A percentile compares a stretch with the other conserved stretches of the same genome.
These are phyloP conservation scores for Talaromyces stipitatus DNA, from an alignment of 495 filamentous ascomycete species.

Conservation along the genomic window DNA sequence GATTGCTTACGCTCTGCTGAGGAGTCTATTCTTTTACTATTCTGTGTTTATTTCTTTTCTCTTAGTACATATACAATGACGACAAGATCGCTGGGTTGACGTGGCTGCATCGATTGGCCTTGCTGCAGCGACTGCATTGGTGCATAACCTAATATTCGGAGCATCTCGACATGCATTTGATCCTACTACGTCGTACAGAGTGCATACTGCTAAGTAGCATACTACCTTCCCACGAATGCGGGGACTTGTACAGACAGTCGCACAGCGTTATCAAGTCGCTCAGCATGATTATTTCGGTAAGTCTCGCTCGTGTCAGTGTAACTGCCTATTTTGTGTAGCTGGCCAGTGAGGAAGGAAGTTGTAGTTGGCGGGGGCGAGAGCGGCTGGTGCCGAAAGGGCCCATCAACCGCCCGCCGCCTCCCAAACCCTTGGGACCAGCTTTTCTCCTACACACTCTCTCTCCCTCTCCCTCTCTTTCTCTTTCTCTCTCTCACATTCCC, in stretches of 20 bases:
- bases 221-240: no score
- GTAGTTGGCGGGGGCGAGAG: background rate
- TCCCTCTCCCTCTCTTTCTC: background rate
- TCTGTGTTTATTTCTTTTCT: no score
- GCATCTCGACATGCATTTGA: background rate
- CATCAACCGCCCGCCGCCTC: constrained; percentile 3
- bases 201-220: background rate
- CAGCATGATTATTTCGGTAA: no score
- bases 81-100: background rate
- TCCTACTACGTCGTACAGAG: background rate
- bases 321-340: no score
- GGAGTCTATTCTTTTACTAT: no score
- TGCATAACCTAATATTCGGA: background rate
- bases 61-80: no score
- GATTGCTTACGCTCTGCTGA: background rate
- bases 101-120: background rate
- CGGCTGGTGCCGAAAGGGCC: constrained; percentile 3
- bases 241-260: no score
- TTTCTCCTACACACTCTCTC: no score
- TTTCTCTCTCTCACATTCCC: no score
- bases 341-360: background rate
- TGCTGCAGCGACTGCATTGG: background rate
- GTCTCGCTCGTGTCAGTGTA: no score
- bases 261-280: no score
- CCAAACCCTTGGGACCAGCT: constrained; percentile 6